Base-by-base conservation (phyloP, 2,329 filamentous ascomycete genomes). In the Geoglossum cookeanum region DNA sequence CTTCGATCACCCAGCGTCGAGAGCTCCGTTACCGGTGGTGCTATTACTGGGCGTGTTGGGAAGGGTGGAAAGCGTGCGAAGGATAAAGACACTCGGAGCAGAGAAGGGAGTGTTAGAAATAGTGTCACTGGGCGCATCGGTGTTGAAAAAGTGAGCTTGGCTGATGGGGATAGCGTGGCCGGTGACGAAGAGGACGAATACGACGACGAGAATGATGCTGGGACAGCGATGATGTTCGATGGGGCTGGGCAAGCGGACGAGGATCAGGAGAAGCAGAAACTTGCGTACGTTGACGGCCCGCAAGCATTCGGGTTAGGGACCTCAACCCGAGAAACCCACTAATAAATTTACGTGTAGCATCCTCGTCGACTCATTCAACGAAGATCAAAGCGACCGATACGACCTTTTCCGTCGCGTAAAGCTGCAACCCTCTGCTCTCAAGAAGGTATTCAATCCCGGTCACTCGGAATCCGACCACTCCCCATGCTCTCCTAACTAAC, bases 241-340 rank as follows among this genome's bases (percentile, higher is more conserved):
- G 73, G 74, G 62, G 75, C 68, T 32, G 68, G 68, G 13, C 62
- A 66, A 39, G 69, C 71, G 32, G 74, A 77, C 62, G 73, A 73
- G 55, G 76, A 73, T 60, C 72, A 74, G 13, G 72, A 76, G 64
- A 75, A 74, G 63, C 75, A 77, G 64, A 73, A 74, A 63, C 67
- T 74, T 60, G 70, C 71, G 71, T 74, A 66, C 62, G 71, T 71
- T 53, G 11, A 33, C 37, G 54, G 29, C 29, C 1, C 42, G 15
- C 32, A 44, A 39, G 33, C 33, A 11, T 59, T 51, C 42, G n/a
- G 22, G 45, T 58, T 64, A 69, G 58, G 66, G 67, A 62, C 30
- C 57, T 48, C 58, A 44, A 55, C 57, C 62, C 57, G 60, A 35
- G 44, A 9, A 3, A 42, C 8, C 22, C 29, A n/a, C 44, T 54